These are phyloP conservation scores for Acanthamoeba sp. DNA, from an alignment of 208 protist species.

Conservation along the genomic window DNA sequence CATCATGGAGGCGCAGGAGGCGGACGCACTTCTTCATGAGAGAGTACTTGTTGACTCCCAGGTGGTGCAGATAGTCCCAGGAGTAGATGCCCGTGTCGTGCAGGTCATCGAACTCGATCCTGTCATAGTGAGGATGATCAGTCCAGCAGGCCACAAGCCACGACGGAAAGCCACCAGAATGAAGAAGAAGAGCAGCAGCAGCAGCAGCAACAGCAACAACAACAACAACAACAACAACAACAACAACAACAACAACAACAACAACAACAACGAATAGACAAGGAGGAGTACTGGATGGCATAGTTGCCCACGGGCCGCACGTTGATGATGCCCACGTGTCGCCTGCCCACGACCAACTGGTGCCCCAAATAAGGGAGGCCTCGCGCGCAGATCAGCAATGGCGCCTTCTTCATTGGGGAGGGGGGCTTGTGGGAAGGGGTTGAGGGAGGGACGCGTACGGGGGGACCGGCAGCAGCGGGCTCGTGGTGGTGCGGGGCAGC, in stretches of 20 bases:
- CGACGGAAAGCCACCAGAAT: no score
- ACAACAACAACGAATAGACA: neutral
- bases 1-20: neutral
- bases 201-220: no score
- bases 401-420: no score
- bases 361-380: neutral
- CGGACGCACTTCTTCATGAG: conserved; percentile 77
- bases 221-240: no score
- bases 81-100: conserved; percentile 81
- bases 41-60: conserved; percentile 75
- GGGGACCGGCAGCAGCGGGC: neutral
- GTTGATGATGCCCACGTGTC: conserved; percentile 76
- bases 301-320: conserved; percentile 80
- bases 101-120: conserved; percentile 80
- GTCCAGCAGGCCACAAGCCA: no score
- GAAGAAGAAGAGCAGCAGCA: no score
- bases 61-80: conserved; percentile 73
- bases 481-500: conserved; percentile 18
- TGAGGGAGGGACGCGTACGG: neutral
- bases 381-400: no score
- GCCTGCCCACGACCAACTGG: conserved; percentile 69
- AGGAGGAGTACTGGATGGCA: conserved; percentile 74
- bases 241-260: neutral
- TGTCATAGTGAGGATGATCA: neutral
- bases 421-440: neutral